Conservation (phyloP, 2,329 filamentous ascomycete genomes). For the Chalaropsis ovoidea region DNA sequence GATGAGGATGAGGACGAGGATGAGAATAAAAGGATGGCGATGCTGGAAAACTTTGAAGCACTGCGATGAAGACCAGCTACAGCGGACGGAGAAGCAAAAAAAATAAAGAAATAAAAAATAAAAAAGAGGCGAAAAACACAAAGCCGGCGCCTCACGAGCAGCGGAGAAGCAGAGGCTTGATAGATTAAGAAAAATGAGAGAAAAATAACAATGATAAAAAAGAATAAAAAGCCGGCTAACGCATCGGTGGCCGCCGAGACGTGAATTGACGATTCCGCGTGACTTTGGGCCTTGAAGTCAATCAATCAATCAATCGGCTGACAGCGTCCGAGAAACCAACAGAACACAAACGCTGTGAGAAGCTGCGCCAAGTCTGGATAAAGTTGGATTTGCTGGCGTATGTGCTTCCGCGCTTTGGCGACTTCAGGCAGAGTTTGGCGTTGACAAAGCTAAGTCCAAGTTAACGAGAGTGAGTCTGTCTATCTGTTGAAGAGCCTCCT, state of each 20-base stretch:
- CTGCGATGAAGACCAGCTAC: slow-evolving; percentile 1
- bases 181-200: not conserved
- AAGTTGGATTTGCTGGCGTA: not conserved
- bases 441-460: not conserved
- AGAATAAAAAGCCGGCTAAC: not conserved
- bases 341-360: not conserved
- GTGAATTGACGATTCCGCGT: not conserved
- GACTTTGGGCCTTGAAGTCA: not conserved
- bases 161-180: not conserved
- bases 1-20: not conserved
- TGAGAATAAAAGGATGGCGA: slow-evolving; percentile 8
- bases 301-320: not conserved
- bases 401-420: not conserved
- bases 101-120: not conserved
- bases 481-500: not conserved
- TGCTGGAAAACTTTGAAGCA: slow-evolving; percentile 4
- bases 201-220: not conserved
- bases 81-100: not conserved
- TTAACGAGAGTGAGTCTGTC: not conserved
- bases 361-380: slow-evolving; percentile 2
- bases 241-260: not conserved
- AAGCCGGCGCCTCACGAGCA: not conserved
- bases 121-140: not conserved
- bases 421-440: not conserved
- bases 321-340: not conserved